Evolutionary conservation across 164 flowering plant species (phyloP).

Genomic region (Liquidambar formosana): DNA sequence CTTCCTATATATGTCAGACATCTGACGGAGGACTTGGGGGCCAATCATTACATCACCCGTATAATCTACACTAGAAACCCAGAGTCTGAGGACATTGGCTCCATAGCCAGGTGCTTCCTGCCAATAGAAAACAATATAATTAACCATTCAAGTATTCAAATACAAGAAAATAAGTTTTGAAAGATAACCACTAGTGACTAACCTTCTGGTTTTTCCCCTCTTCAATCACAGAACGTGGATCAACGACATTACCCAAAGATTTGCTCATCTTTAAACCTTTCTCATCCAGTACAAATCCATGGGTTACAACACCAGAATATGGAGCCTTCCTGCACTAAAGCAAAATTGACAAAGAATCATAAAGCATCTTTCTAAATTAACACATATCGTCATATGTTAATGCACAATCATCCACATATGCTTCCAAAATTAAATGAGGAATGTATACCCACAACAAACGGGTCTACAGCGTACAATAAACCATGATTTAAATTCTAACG

Average conservation of each 20-base stretch:
- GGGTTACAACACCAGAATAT: constrained; percentile 79
- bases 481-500: neutral
- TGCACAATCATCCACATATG: too few relatives aligned
- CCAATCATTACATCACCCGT: constrained; percentile 90
- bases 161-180: neutral
- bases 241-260: constrained; percentile 97
- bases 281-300: constrained; percentile 98
- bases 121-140: constrained; percentile 18
- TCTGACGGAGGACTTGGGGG: constrained; percentile 86
- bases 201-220: constrained; percentile 86
- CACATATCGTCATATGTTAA: neutral
- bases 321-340: constrained; percentile 79
- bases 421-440: neutral
- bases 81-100: constrained; percentile 93
- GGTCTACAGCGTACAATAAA: neutral
- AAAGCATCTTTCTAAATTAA: neutral
- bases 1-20: constrained; percentile 94
- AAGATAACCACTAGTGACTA: constrained; percentile 8
- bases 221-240: constrained; percentile 79
- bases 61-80: constrained; percentile 99
- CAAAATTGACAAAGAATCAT: neutral
- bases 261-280: constrained; percentile 97
- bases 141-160: neutral
- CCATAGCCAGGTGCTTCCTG: constrained; percentile 90
- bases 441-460: neutral